Evolutionary conservation across 2,329 filamentous ascomycete genomes (phyloP), one percentile per base, ranked within the genome.

Genomic region (Fusarium piperis): DNA sequence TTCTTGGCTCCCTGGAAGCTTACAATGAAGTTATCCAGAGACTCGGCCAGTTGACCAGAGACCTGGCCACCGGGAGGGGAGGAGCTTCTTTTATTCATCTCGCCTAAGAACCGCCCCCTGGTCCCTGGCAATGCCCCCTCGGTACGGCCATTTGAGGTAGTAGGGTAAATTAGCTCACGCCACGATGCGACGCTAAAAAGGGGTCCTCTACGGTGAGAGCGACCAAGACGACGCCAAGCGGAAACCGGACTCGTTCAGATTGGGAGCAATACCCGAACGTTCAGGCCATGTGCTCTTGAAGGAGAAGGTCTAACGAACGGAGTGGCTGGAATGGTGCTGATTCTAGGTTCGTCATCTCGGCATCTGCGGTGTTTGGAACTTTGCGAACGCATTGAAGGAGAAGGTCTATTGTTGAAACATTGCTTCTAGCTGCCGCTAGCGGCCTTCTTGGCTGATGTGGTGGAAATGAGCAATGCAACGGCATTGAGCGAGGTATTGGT

Each of bases 21-120:
- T 46, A 48, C 58, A 56, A 64, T 51, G 46, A 55, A 68, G 56
- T 58, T 65, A 52, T 65, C 65, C 33, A 12, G 44, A 28, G 59
- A 61, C 39, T 36, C 28, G 61, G 56, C 36, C 44, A 48, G 44
- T 48, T 48, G 44, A 48, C 44, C 28, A 48, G 23, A 48, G 23
- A 48, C 44, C 16, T n/a, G 53, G 35, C 35, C 28, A 39, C 30
- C 51, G 41, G 39, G 48, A 44, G 52, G 32, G 41, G 44, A 51
- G 32, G 48, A 23, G 30, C 57, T 65, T 59, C 51, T 76, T 76
- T 76, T 76, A 76, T 75, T 75, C 74, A 76, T 76, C 61, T 72
- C 72, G 70, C 70, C 26, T 70, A 64, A 23, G 30, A 51, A 39
- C 32, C 38, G 38, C 59, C 70, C 48, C 70, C 70, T 62, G 64